Percentiles rank a stretch among this genome's conserved stretches.
phyloP scores from a whole-genome alignment of 1,284 basidiomycete genomes.

The Cryptococcus amylolentus region DNA sequence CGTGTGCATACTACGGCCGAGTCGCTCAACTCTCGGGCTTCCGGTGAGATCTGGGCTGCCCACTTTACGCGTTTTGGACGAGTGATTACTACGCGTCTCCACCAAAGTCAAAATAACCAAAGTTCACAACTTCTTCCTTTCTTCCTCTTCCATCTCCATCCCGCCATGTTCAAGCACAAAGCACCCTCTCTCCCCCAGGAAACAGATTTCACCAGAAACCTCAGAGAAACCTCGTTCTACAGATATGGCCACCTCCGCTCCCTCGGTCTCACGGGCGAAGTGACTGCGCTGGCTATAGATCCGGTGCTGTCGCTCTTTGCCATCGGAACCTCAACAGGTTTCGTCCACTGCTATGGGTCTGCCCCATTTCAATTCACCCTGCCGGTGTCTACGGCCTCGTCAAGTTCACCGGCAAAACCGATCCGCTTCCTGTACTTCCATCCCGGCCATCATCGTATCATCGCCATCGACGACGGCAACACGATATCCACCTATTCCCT shows the following conservation, averaged over 20 bases:
- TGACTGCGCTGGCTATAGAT: slow-evolving; percentile 64
- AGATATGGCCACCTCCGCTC: slow-evolving; percentile 46
- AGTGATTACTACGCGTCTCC: no score
- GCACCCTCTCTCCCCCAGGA: slow-evolving; percentile 27
- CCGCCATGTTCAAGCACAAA: slow-evolving; percentile 45
- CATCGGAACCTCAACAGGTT: slow-evolving; percentile 54
- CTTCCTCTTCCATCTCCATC: neutral
- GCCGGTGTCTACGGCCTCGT: slow-evolving; percentile 27
- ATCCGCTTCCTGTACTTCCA: slow-evolving; percentile 49
- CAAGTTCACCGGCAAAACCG: slow-evolving; percentile 15
- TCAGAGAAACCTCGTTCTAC: slow-evolving; percentile 45
- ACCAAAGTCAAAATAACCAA: no score
- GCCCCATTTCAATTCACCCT: slow-evolving; percentile 45
- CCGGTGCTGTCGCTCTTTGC: slow-evolving; percentile 70
- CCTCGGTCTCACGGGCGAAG: slow-evolving; percentile 52
- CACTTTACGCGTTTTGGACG: no score
- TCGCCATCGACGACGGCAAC: slow-evolving; percentile 42
- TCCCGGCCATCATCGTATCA: slow-evolving; percentile 41
- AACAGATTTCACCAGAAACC: slow-evolving; percentile 45
- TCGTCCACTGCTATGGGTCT: slow-evolving; percentile 44
- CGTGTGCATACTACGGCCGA: neutral
- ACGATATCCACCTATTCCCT: slow-evolving; percentile 41
- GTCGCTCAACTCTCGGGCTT: neutral
- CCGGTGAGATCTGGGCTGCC: no score
- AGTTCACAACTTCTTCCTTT: neutral